A percentile compares a stretch with the other conserved stretches of the same genome.
Conservation (phyloP, 169 alveolate genomes). For the Eimeria tenella region DNA sequence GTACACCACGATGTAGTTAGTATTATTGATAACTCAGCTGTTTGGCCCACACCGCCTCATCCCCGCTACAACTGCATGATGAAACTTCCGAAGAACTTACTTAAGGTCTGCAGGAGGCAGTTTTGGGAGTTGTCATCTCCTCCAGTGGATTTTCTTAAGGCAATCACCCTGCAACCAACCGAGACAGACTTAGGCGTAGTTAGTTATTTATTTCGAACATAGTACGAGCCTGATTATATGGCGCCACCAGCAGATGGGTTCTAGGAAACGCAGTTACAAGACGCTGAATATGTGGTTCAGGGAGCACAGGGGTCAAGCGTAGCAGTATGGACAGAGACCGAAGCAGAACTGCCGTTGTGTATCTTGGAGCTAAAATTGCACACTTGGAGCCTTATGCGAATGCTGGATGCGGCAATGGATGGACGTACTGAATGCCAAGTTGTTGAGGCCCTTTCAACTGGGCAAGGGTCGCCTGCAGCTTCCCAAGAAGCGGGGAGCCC, state of each 20-base stretch:
- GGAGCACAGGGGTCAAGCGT: neutral
- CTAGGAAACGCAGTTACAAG: no score
- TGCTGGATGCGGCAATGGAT: neutral
- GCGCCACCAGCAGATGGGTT: no score
- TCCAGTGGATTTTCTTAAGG: no score
- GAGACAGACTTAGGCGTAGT: no score
- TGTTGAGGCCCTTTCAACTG: neutral
- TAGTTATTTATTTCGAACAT: no score
- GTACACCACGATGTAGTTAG: conserved; percentile 1
- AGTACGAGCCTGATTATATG: no score
- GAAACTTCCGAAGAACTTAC: neutral
- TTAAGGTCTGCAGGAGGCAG: neutral
- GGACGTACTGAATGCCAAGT: neutral
- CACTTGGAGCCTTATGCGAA: neutral
- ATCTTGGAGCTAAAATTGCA: neutral
- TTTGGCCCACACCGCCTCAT: conserved; percentile 36
- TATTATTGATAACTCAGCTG: neutral
- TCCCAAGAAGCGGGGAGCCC: neutral
- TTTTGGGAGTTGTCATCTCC: no score
- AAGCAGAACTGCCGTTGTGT: conserved; percentile 5
- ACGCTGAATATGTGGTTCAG: neutral
- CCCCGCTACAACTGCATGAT: neutral
- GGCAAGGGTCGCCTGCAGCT: neutral
- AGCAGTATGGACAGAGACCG: conserved; percentile 43
- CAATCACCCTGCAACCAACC: no score